Evolutionary conservation across 129 eudicot genomes (phyloP).

Genomic region (Escallonia herrerae): DNA sequence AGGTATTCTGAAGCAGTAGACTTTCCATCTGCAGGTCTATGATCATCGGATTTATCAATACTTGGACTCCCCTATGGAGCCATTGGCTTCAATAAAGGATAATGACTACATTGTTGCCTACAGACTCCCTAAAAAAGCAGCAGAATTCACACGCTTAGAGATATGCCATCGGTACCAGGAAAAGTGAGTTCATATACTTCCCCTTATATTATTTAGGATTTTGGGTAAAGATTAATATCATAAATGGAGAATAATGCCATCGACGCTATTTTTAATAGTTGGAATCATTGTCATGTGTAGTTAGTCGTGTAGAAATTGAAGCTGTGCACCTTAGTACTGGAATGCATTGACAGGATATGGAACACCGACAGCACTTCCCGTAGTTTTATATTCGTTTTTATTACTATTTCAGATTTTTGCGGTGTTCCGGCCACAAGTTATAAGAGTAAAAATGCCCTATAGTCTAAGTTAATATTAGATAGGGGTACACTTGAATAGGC

Average conservation of each 20-base stretch:
- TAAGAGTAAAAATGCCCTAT: background rate
- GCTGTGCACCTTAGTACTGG: no score
- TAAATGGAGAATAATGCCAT: no score
- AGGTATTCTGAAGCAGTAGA: conserved; percentile 6
- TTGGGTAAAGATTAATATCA: background rate
- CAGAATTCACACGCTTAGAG: conserved; percentile 59
- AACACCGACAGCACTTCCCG: no score
- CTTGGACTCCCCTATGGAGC: conserved; percentile 62
- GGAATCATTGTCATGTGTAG: no score
- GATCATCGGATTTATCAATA: conserved; percentile 62
- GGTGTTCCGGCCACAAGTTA: no score
- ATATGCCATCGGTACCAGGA: conserved; percentile 67
- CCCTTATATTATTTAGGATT: background rate
- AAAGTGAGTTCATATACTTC: conserved; percentile 39
- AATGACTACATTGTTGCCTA: conserved; percentile 91
- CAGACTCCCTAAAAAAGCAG: conserved; percentile 56
- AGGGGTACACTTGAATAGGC: no score
- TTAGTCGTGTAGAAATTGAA: no score
- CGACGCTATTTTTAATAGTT: no score
- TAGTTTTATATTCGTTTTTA: no score
- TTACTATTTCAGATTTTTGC: no score
- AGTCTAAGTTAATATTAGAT: background rate
- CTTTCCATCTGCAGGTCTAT: conserved; percentile 47
- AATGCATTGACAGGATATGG: no score
- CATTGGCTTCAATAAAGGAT: conserved; percentile 63